These are phyloP conservation scores for Pyrus hybrid DNA, from an alignment of 331 rosid species.

Conservation along the genomic window DNA sequence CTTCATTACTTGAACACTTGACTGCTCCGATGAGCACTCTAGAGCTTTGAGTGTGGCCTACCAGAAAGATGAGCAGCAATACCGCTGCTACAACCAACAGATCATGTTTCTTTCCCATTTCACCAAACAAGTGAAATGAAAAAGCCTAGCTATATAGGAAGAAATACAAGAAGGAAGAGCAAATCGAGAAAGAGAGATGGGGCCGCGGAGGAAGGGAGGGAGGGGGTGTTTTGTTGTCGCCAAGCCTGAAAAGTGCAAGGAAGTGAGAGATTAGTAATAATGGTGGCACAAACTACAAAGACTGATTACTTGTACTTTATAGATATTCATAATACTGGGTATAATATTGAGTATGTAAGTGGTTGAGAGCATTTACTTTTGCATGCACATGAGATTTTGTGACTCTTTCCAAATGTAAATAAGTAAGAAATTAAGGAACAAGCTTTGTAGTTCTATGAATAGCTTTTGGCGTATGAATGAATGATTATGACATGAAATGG, in stretches of 20 bases:
- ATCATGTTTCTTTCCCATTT: constrained; percentile 32
- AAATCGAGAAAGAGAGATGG: not conserved
- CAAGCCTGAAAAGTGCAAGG: not conserved
- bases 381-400: rapidly evolving
- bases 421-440: not conserved
- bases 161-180: not conserved
- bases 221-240: not conserved
- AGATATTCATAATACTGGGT: constrained; percentile 1
- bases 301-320: constrained; percentile 5
- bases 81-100: not conserved
- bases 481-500: not conserved
- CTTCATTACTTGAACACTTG: constrained; percentile 28
- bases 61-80: constrained; percentile 19
- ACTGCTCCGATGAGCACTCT: not conserved
- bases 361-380: not conserved
- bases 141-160: not conserved
- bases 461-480: not conserved
- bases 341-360: not conserved
- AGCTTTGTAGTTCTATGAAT: not conserved
- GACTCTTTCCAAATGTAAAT: not conserved
- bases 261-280: not conserved
- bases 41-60: constrained; percentile 18
- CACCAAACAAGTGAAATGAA: not conserved
- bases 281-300: constrained; percentile 19
- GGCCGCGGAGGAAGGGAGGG: no score